These are phyloP conservation scores for Tubosaeta sp. DNA, from an alignment of 768 basidiomycete species.

Conservation along the genomic window DNA sequence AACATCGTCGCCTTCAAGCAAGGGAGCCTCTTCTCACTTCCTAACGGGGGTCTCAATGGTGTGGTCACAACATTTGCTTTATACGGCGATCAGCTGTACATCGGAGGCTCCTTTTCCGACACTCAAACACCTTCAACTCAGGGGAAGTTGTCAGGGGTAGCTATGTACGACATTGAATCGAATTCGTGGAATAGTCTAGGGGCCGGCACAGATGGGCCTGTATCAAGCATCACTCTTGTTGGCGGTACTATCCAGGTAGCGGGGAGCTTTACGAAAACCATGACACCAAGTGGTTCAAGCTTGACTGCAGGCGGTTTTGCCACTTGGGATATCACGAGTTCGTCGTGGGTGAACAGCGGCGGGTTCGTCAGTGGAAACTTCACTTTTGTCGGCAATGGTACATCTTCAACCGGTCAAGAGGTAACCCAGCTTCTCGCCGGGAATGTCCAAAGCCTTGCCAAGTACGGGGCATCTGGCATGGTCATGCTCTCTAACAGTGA, in stretches of 20 bases:
- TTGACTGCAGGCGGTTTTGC: constrained; percentile 60
- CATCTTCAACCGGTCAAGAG: constrained; percentile 38
- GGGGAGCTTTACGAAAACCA: constrained; percentile 67
- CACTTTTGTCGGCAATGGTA: constrained; percentile 64
- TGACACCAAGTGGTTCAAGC: constrained; percentile 35
- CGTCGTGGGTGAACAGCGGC: constrained; percentile 68
- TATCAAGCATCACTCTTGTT: constrained; percentile 54
- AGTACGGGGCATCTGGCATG: constrained; percentile 75
- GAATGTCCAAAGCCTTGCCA: constrained; percentile 49
- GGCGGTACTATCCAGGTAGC: constrained; percentile 56
- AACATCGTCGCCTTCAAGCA: constrained; percentile 74
- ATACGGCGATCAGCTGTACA: constrained; percentile 61
- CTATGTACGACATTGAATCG: constrained; percentile 61
- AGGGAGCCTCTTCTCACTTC: constrained; percentile 48
- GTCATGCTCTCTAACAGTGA: constrained; percentile 74
- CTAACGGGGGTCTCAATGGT: constrained; percentile 75
- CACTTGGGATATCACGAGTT: constrained; percentile 58
- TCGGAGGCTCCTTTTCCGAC: constrained; percentile 86
- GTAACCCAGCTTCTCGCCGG: constrained; percentile 66
- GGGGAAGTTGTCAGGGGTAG: constrained; percentile 56
- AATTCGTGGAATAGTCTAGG: constrained; percentile 66
- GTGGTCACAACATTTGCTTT: constrained; percentile 65
- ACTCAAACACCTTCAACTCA: constrained; percentile 52
- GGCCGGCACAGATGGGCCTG: constrained; percentile 73
- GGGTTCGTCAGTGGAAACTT: constrained; percentile 72